These are phyloP conservation scores for Cryptococcus depauperatus DNA, from an alignment of 1,284 basidiomycete species.

Conservation along the genomic window DNA sequence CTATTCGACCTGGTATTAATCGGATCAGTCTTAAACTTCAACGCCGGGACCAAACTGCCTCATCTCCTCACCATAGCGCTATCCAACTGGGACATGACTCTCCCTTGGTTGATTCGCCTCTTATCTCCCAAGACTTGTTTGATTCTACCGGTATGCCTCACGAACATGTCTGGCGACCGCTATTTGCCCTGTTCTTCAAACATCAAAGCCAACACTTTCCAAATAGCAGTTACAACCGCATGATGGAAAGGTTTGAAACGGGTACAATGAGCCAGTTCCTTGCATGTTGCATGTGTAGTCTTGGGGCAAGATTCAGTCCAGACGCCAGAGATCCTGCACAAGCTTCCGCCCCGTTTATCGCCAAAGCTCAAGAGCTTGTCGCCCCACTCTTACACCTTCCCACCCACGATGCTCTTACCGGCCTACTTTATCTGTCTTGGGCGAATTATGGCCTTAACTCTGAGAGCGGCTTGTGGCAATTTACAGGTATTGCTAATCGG, in stretches of 20 bases:
- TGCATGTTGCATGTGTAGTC: slow-evolving; percentile 39
- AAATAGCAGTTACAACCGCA: slow-evolving; percentile 36
- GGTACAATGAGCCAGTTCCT: slow-evolving; percentile 47
- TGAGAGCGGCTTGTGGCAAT: slow-evolving; percentile 46
- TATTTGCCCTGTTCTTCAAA: slow-evolving; percentile 44
- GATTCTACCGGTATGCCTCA: slow-evolving; percentile 42
- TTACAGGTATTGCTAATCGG: slow-evolving; percentile 44
- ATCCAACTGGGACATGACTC: slow-evolving; percentile 22
- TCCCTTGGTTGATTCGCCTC: slow-evolving; percentile 11
- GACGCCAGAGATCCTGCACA: slow-evolving; percentile 19
- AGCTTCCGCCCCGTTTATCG: slow-evolving; percentile 45
- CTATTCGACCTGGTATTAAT: slow-evolving; percentile 45
- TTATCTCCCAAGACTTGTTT: slow-evolving; percentile 29
- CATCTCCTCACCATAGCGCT: slow-evolving; percentile 23
- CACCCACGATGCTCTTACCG: slow-evolving; percentile 43
- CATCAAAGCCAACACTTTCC: slow-evolving; percentile 45
- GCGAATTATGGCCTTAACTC: slow-evolving; percentile 46
- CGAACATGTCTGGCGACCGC: slow-evolving; percentile 37
- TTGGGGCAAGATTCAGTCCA: slow-evolving; percentile 35
- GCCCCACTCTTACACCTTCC: slow-evolving; percentile 46
- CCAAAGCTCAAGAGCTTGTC: slow-evolving; percentile 47
- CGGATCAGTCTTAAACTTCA: slow-evolving; percentile 46
- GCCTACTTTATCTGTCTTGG: slow-evolving; percentile 45
- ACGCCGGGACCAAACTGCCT: slow-evolving; percentile 16
- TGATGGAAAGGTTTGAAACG: slow-evolving; percentile 43